These are phyloP conservation scores for Saccharomyces kudriavzevii DNA, from an alignment of 805 yeast species.

Conservation along the genomic window DNA sequence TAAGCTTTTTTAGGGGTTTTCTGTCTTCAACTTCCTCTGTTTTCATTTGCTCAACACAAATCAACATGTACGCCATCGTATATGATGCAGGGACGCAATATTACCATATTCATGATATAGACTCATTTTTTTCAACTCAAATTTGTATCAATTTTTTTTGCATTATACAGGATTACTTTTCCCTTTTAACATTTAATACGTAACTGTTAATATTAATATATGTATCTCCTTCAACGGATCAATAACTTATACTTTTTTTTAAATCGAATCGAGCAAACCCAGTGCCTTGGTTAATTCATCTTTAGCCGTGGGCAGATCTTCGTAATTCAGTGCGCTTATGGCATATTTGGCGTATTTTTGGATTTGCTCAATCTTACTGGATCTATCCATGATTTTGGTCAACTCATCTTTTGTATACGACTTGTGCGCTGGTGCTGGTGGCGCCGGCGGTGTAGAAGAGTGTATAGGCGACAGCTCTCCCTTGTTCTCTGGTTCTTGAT, in stretches of 20 bases:
- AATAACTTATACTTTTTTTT: constrained; percentile 1
- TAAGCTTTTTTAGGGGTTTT: constrained; percentile 28
- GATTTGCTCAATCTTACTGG: constrained; percentile 48
- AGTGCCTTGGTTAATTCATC: constrained; percentile 50
- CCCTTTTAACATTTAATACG: neutral
- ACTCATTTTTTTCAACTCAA: neutral
- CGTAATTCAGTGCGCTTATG: constrained; percentile 70
- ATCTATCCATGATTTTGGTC: constrained; percentile 42
- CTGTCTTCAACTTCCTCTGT: neutral
- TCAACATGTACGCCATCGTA: constrained; percentile 11
- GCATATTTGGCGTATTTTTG: constrained; percentile 71
- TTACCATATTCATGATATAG: neutral
- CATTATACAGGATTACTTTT: neutral
- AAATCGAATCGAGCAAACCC: constrained; percentile 27
- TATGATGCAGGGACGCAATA: neutral
- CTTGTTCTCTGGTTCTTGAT: neutral
- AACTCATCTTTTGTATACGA: constrained; percentile 35
- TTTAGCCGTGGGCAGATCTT: constrained; percentile 62
- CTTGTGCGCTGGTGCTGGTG: neutral
- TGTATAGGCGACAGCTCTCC: neutral
- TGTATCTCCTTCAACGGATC: constrained; percentile 11
- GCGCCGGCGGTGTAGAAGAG: too few species aligned
- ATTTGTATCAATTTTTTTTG: neutral
- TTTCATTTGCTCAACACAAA: constrained; percentile 18
- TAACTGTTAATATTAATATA: neutral